A percentile compares a stretch with the other conserved stretches of the same genome.
Conservation (phyloP, 352 stramenopile species). For the Phytophthora litchii region DNA sequence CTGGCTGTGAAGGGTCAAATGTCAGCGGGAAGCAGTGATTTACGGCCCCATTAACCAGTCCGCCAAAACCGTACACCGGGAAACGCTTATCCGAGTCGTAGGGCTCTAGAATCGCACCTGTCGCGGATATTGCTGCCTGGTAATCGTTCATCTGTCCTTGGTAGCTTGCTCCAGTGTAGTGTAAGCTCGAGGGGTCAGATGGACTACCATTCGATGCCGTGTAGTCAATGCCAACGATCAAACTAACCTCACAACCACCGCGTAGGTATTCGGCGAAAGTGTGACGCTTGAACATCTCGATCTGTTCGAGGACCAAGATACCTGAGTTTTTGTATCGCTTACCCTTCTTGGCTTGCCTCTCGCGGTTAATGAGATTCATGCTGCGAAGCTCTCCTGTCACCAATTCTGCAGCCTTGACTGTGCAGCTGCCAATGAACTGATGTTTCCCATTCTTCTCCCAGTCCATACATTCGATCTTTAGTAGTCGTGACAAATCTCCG, state of each 20-base stretch:
- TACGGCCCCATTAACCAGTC: constrained; percentile 60
- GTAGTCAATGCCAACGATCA: constrained; percentile 87
- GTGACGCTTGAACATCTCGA: constrained; percentile 67
- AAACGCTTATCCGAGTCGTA: constrained; percentile 83
- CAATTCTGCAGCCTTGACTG: constrained; percentile 59
- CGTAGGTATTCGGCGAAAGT: constrained; percentile 79
- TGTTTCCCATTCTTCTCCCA: constrained; percentile 76
- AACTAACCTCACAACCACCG: constrained; percentile 72
- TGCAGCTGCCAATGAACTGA: constrained; percentile 69
- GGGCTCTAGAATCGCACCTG: constrained; percentile 69
- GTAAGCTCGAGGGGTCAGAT: constrained; percentile 54
- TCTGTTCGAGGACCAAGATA: constrained; percentile 57
- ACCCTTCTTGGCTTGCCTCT: constrained; percentile 69
- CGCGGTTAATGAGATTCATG: constrained; percentile 67
- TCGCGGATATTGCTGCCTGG: constrained; percentile 70
- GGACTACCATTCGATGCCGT: constrained; percentile 69
- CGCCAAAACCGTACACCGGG: constrained; percentile 84
- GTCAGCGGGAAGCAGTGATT: constrained; percentile 80
- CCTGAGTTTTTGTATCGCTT: constrained; percentile 81
- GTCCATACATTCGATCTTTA: constrained; percentile 83
- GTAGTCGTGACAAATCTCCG: constrained; percentile 50
- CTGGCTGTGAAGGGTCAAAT: constrained; percentile 62
- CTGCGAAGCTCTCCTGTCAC: constrained; percentile 56
- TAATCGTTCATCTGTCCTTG: constrained; percentile 80
- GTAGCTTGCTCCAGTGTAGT: constrained; percentile 63